phyloP scores from a whole-genome alignment of 1,284 basidiomycete genomes.

The Uromyces viciae-fabae region DNA sequence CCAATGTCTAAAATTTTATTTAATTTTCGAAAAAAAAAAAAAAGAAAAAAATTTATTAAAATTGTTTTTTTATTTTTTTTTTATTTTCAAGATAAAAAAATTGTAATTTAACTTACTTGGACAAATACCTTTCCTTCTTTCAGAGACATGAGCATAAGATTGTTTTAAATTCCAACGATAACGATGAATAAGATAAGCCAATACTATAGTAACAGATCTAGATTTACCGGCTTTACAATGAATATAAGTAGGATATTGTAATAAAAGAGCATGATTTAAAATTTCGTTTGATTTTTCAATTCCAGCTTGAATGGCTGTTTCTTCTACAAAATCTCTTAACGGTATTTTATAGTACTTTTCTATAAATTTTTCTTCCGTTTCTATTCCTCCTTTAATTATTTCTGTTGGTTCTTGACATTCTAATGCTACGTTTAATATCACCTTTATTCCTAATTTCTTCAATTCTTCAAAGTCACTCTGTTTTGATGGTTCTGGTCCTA shows the following conservation, averaged over 20 bases:
- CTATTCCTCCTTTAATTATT: constrained; percentile 59
- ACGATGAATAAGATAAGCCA: constrained; percentile 87
- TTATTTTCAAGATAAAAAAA: neutral
- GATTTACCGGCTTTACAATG: constrained; percentile 97
- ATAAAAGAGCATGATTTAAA: constrained; percentile 80
- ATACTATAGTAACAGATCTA: constrained; percentile 90
- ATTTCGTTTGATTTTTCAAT: constrained; percentile 79
- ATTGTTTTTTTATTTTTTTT: too few relatives aligned
- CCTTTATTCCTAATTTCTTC: constrained; percentile 69
- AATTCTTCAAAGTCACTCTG: constrained; percentile 72
- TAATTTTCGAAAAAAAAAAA: neutral
- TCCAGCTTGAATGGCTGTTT: constrained; percentile 77
- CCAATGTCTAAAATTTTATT: constrained; percentile 65
- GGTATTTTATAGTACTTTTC: constrained; percentile 79
- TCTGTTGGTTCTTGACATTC: constrained; percentile 77
- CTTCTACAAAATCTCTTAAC: constrained; percentile 91
- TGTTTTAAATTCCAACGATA: constrained; percentile 86
- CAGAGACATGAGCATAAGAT: constrained; percentile 84
- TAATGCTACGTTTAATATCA: constrained; percentile 83
- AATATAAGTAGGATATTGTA: constrained; percentile 83
- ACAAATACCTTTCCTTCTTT: constrained; percentile 84
- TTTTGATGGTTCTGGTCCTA: constrained; percentile 79
- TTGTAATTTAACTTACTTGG: constrained; percentile 60
- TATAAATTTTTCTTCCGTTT: constrained; percentile 54
- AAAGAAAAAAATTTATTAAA: too few relatives aligned